Percentiles rank a stretch among this genome's conserved stretches.
Conservation (phyloP, 2,329 filamentous ascomycete genomes). For the Trichoderma endophyticum region DNA sequence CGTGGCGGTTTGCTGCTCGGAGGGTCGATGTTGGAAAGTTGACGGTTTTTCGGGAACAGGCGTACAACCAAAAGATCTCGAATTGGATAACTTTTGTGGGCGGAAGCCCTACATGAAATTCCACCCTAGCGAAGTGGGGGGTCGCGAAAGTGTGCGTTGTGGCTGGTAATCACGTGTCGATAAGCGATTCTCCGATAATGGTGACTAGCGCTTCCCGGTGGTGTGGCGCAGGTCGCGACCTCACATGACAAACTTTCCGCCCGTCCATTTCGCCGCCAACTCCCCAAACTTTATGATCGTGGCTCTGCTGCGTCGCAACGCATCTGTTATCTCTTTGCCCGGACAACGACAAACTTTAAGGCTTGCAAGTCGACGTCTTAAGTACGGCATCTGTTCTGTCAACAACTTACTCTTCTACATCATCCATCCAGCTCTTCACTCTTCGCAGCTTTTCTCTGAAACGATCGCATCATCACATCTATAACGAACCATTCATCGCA, state of each 20-base stretch:
- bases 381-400: neutral
- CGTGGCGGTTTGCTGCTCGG: conserved; percentile 56
- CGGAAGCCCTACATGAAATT: conserved; percentile 41
- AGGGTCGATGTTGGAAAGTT: conserved; percentile 49
- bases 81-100: conserved; percentile 48
- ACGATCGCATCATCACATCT: conserved; percentile 6
- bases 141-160: conserved; percentile 27
- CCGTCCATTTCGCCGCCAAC: neutral
- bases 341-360: neutral
- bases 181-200: conserved; percentile 30
- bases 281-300: neutral
- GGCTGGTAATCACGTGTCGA: conserved; percentile 34
- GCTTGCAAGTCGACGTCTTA: neutral
- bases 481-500: neutral
- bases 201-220: neutral
- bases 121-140: conserved; percentile 36
- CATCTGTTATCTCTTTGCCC: neutral
- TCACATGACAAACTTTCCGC: conserved; percentile 6
- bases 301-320: neutral
- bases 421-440: neutral
- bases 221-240: conserved; percentile 15
- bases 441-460: neutral
- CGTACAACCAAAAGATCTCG: conserved; percentile 34
- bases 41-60: conserved; percentile 37
- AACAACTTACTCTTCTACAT: no score